Conservation (phyloP, 2,329 filamentous ascomycete genomes). For the Immersiporthe knoxdaviesiana region DNA sequence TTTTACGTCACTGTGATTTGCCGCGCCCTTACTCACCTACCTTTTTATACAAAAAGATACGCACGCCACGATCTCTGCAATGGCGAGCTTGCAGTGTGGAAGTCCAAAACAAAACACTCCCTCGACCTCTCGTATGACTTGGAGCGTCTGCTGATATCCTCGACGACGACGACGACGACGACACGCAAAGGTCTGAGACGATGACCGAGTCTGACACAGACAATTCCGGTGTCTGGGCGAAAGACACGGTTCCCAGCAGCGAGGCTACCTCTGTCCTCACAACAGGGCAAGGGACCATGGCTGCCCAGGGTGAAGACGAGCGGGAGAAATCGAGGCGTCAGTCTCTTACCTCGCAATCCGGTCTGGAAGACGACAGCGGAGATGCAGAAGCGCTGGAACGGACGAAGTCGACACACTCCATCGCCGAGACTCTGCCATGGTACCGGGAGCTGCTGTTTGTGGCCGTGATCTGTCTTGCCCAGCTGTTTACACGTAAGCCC, state of each 20-base stretch:
- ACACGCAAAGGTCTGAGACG: too few relatives aligned
- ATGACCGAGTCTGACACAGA: background rate
- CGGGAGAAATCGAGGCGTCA: background rate
- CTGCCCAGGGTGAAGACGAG: background rate
- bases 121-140: too few relatives aligned
- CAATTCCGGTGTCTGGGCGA: background rate
- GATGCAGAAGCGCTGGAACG: constrained; percentile 19
- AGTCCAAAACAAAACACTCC: background rate
- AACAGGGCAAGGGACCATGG: background rate
- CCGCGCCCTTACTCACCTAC: background rate
- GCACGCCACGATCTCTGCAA: too few relatives aligned
- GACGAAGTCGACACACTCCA: constrained; percentile 18
- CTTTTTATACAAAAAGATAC: background rate
- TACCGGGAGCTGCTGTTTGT: constrained; percentile 28
- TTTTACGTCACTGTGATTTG: background rate
- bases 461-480: constrained; percentile 22
- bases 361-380: constrained; percentile 1
- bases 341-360: background rate
- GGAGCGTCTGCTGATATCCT: background rate
- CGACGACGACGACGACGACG: background rate
- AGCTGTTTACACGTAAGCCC: constrained; percentile 26
- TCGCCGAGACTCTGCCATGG: constrained; percentile 26
- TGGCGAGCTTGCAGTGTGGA: too few relatives aligned
- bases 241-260: background rate
- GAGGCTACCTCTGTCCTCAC: background rate